Evolutionary conservation across 2,329 filamentous ascomycete species (phyloP).

Genomic region (Xylariaceae sp.): DNA sequence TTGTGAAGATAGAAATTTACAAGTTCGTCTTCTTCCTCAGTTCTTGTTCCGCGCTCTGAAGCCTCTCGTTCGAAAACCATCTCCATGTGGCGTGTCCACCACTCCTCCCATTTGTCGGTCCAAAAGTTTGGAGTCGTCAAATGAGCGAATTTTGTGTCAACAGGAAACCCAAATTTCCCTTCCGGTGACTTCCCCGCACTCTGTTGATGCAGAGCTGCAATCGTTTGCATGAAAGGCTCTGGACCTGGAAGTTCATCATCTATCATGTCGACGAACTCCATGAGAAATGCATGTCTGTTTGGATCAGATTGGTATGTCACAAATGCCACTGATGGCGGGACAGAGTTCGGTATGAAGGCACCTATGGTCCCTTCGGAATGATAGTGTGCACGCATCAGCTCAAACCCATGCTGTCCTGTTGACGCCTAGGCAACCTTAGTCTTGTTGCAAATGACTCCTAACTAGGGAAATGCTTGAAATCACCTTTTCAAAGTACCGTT

Average conservation of each 20-base stretch:
- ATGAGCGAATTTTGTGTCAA: neutral
- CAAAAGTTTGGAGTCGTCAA: neutral
- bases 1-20: neutral
- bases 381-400: neutral
- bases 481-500: neutral
- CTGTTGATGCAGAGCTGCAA: neutral
- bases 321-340: neutral
- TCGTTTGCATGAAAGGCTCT: neutral
- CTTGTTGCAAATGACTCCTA: neutral
- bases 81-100: neutral
- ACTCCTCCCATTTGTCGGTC: neutral
- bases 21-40: neutral
- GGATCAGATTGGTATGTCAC: neutral
- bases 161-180: neutral
- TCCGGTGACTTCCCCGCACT: neutral
- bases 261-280: neutral
- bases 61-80: neutral
- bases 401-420: neutral
- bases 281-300: neutral
- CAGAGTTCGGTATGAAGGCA: neutral
- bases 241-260: neutral
- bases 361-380: neutral
- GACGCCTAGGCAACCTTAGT: neutral
- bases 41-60: neutral
- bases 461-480: neutral